These are phyloP conservation scores for Gossypium australe DNA, from an alignment of 345 rosid species.

Conservation along the genomic window DNA sequence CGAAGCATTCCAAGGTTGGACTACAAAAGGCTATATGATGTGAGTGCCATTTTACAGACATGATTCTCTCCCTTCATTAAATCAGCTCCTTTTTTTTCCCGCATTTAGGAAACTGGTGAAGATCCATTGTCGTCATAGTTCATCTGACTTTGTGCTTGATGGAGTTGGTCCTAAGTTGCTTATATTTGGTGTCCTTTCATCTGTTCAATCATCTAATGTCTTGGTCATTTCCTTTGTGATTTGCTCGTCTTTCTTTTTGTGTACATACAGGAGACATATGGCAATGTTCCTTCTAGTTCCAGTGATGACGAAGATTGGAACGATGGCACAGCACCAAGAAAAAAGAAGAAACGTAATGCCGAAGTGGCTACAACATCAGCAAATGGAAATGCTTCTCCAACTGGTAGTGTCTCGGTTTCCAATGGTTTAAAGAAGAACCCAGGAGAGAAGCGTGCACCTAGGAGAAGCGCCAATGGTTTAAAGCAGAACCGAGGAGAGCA, in stretches of 20 bases:
- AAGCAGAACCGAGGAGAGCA: no score
- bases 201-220: background rate
- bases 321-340: slow-evolving; percentile 28
- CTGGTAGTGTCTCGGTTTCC: slow-evolving; percentile 7
- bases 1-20: slow-evolving; percentile 69
- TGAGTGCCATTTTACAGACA: slow-evolving; percentile 39
- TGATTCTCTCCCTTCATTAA: background rate
- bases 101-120: background rate
- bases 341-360: slow-evolving; percentile 27
- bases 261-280: slow-evolving; percentile 72
- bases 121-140: background rate
- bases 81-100: background rate
- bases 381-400: slow-evolving; percentile 28
- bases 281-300: slow-evolving; percentile 37
- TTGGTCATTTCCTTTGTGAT: slow-evolving; percentile 7
- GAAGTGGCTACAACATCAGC: slow-evolving; percentile 24
- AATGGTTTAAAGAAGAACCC: slow-evolving; percentile 21
- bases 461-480: slow-evolving; percentile 15
- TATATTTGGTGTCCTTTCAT: background rate
- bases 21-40: slow-evolving; percentile 87
- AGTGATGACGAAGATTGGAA: slow-evolving; percentile 64
- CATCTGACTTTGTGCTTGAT: background rate
- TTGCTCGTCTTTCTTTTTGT: slow-evolving; percentile 22
- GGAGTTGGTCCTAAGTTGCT: background rate
- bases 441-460: slow-evolving; percentile 19